These are phyloP conservation scores for Cymbidium sinense DNA, from an alignment of 106 monocot species.

Conservation along the genomic window DNA sequence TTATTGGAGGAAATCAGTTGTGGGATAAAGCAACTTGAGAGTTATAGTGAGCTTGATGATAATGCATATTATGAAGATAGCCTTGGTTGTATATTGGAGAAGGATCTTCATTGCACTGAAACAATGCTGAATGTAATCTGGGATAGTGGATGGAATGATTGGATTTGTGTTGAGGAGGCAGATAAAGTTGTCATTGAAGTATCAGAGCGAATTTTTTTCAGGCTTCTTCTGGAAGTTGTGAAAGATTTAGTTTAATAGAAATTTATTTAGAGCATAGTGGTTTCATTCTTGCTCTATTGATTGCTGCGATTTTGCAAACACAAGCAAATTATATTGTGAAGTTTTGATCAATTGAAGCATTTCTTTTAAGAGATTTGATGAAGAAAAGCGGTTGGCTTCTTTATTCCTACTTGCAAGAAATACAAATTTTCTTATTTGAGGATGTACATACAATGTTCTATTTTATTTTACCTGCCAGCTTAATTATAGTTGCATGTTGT, in stretches of 20 bases:
- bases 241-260: slow-evolving; percentile 17
- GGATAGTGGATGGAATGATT: slow-evolving; percentile 47
- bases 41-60: slow-evolving; percentile 6
- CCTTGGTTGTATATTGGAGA: slow-evolving; percentile 39
- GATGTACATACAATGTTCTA: no score
- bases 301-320: neutral
- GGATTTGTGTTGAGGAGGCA: slow-evolving; percentile 37
- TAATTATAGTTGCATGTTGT: no score
- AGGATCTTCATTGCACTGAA: slow-evolving; percentile 39
- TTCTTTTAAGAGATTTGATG: neutral
- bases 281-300: neutral
- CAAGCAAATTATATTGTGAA: neutral
- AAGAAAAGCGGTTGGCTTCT: neutral
- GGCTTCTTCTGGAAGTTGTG: slow-evolving; percentile 33
- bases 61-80: slow-evolving; percentile 11
- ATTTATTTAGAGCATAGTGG: neutral
- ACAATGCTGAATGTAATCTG: slow-evolving; percentile 27
- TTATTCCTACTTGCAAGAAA: neutral
- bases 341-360: neutral
- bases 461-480: no score
- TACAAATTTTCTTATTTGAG: neutral
- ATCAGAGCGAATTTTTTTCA: slow-evolving; percentile 18
- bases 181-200: slow-evolving; percentile 24
- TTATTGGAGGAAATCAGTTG: slow-evolving; percentile 29
- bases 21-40: slow-evolving; percentile 28